phyloP scores from a whole-genome alignment of 805 yeast genomes.

The Spathaspora girioi region DNA sequence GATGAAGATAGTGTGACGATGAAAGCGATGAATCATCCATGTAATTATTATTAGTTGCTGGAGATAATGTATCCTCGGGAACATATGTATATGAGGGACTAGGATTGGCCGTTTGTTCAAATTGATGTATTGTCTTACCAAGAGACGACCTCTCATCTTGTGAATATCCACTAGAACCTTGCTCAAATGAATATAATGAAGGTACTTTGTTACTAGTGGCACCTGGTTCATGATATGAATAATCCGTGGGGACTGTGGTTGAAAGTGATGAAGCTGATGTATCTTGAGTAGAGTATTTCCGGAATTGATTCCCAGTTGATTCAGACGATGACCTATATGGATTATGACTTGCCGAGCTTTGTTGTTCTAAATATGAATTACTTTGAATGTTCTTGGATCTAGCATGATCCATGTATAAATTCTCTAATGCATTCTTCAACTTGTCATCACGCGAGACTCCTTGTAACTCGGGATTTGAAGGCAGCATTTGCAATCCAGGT shows the following conservation, averaged over 20 bases:
- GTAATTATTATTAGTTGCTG: not conserved
- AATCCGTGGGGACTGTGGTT: not conserved
- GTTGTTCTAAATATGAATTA: not conserved
- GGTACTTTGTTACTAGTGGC: not conserved
- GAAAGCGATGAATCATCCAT: not conserved
- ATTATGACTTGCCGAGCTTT: not conserved
- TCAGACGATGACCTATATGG: not conserved
- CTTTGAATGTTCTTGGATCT: not conserved
- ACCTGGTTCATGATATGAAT: not conserved
- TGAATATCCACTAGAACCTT: not conserved
- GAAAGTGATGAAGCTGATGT: not conserved
- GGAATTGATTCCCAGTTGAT: not conserved
- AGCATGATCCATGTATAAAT: not conserved
- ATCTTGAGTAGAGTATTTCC: not conserved
- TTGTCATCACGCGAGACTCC: conserved; percentile 1
- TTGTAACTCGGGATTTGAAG: not conserved
- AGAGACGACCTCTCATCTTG: not conserved
- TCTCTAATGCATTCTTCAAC: not conserved
- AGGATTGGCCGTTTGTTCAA: not conserved
- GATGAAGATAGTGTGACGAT: not conserved
- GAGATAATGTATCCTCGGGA: not conserved
- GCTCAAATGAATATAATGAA: not conserved
- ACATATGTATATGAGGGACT: not conserved
- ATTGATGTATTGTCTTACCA: not conserved
- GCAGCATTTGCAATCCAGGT: not conserved